phyloP scores from a whole-genome alignment of 2,329 filamentous ascomycete species.

The Fusarium pseudoanthophilum region DNA sequence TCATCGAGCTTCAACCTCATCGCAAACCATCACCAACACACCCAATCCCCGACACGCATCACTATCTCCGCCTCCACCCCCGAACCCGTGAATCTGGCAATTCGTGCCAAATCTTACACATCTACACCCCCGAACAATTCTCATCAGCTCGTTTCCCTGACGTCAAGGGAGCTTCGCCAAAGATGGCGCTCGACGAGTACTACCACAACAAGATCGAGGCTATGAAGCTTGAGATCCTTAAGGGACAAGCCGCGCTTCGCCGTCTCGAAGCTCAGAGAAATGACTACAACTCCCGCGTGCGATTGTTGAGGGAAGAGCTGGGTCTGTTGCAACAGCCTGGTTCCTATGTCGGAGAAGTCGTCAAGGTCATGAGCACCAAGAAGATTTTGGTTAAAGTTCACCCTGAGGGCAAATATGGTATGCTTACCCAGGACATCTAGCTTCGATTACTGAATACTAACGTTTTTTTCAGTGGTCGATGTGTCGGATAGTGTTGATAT shows the following conservation, averaged over 20 bases:
- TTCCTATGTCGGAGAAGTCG: constrained; percentile 98
- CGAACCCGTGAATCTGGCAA: constrained; percentile 4
- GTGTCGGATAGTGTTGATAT: constrained; percentile 95
- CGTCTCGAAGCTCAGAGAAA: constrained; percentile 97
- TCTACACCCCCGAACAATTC: constrained; percentile 7
- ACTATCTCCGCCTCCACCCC: constrained; percentile 14
- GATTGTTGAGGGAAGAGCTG: constrained; percentile 92
- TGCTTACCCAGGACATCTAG: constrained; percentile 43
- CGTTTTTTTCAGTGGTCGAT: constrained; percentile 78
- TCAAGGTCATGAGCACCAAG: constrained; percentile 99
- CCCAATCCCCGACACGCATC: constrained; percentile 28
- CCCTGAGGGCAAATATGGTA: constrained; percentile 99
- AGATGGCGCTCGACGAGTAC: constrained; percentile 98
- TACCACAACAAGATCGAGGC: constrained; percentile 99
- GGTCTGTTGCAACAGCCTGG: constrained; percentile 96
- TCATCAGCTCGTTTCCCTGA: constrained; percentile 15
- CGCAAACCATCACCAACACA: constrained; percentile 37
- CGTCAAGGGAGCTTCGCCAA: constrained; percentile 54
- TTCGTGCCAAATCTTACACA: neutral
- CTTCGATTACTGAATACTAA: neutral
- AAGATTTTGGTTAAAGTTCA: constrained; percentile 99
- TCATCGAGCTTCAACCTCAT: constrained; percentile 48
- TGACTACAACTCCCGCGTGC: constrained; percentile 98
- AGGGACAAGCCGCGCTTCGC: constrained; percentile 94
- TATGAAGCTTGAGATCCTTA: constrained; percentile 99